A percentile compares a stretch with the other conserved stretches of the same genome.
phyloP scores from a whole-genome alignment of 805 yeast species.

The Ogataea chonburiensis region DNA sequence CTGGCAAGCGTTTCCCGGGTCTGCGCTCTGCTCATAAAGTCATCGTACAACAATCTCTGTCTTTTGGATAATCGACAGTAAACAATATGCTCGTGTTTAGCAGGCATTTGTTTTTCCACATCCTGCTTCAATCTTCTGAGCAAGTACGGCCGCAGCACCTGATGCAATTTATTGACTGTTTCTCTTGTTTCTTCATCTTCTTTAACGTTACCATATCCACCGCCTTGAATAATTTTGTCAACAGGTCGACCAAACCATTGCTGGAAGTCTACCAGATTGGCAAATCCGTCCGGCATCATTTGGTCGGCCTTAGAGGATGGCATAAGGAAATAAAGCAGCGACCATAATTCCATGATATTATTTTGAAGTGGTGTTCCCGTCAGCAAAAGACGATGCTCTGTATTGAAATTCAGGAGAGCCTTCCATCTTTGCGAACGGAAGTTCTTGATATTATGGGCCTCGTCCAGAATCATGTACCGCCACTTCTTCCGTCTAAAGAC shows the following conservation, averaged over 20 bases:
- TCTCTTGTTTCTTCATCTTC: constrained; percentile 77
- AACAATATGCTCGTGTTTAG: constrained; percentile 90
- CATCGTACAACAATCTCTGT: constrained; percentile 89
- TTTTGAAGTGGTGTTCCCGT: constrained; percentile 98
- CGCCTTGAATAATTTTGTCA: constrained; percentile 83
- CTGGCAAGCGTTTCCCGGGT: constrained; percentile 91
- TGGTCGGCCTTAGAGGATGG: constrained; percentile 70
- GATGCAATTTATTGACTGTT: constrained; percentile 87
- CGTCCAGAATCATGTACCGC: constrained; percentile 96
- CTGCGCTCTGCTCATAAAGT: constrained; percentile 95
- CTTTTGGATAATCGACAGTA: constrained; percentile 91
- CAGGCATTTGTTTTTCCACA: constrained; percentile 99
- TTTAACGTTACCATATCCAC: constrained; percentile 37
- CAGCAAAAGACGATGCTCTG: constrained; percentile 78
- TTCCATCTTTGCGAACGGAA: constrained; percentile 97
- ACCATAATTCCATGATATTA: constrained; percentile 94
- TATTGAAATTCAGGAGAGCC: constrained; percentile 88
- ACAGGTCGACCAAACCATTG: constrained; percentile 99
- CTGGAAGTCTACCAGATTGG: constrained; percentile 92
- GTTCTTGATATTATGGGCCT: constrained; percentile 96
- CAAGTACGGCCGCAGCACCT: constrained; percentile 88
- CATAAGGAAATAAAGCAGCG: constrained; percentile 90
- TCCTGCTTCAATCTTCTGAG: constrained; percentile 90
- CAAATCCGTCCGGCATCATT: constrained; percentile 92
- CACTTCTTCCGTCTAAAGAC: constrained; percentile 89